phyloP scores from a whole-genome alignment of 2,329 filamentous ascomycete genomes.

The Bipolaris cookei region DNA sequence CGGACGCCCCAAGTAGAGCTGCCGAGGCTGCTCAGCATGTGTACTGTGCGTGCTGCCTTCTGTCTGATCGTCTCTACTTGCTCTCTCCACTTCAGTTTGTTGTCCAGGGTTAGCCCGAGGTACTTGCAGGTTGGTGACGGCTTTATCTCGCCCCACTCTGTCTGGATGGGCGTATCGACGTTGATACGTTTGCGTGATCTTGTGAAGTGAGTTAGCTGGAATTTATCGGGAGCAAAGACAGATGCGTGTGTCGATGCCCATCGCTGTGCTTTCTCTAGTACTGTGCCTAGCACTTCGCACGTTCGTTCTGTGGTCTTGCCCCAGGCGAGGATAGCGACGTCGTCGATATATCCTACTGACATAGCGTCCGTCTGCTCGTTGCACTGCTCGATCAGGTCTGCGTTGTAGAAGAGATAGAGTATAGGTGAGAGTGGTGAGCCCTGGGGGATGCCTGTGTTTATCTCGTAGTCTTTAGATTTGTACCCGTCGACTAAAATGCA shows the following conservation, averaged over 20 bases:
- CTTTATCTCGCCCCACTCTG: slow-evolving; percentile 26
- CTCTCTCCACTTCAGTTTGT: slow-evolving; percentile 17
- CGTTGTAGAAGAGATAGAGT: slow-evolving; percentile 45
- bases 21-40: slow-evolving; percentile 19
- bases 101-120: slow-evolving; percentile 29
- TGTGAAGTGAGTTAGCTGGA: slow-evolving; percentile 37
- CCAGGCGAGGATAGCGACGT: slow-evolving; percentile 29
- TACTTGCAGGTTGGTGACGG: slow-evolving; percentile 19
- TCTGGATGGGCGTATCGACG: slow-evolving; percentile 13
- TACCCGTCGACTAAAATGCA: slow-evolving; percentile 23
- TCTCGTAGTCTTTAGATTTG: slow-evolving; percentile 16
- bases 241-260: slow-evolving; percentile 35
- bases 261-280: slow-evolving; percentile 19
- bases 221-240: slow-evolving; percentile 40
- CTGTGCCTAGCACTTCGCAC: slow-evolving; percentile 21
- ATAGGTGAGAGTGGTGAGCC: slow-evolving; percentile 44
- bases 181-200: slow-evolving; percentile 23
- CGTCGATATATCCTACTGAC: slow-evolving; percentile 32
- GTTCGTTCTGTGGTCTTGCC: slow-evolving; percentile 24
- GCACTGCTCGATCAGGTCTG: slow-evolving; percentile 34
- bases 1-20: slow-evolving; percentile 26
- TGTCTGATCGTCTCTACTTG: slow-evolving; percentile 19
- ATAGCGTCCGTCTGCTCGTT: slow-evolving; percentile 16
- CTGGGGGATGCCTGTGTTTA: slow-evolving; percentile 36
- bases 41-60: slow-evolving; percentile 20